Evolutionary conservation across 1,284 basidiomycete species (phyloP).

Genomic region (Ustilago vetiveriae): DNA sequence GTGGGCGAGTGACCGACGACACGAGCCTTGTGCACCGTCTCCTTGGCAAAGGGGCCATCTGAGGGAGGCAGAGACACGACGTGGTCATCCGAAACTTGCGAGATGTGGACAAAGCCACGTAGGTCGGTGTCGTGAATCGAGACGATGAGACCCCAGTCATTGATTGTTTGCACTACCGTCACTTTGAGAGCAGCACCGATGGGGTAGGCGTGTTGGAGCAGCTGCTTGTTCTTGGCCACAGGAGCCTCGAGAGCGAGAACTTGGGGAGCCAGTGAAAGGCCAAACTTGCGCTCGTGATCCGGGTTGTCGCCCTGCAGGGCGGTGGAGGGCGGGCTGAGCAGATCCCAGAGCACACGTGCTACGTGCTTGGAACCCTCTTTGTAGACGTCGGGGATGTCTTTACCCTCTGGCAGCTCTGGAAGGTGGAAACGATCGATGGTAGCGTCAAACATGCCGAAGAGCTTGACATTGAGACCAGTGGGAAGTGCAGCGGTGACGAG

Average conservation of each 20-base stretch:
- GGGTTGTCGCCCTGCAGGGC: constrained; percentile 43
- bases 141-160: constrained; percentile 62
- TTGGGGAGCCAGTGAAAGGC: constrained; percentile 57
- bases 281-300: constrained; percentile 58
- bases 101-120: constrained; percentile 72
- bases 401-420: constrained; percentile 62
- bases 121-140: constrained; percentile 45
- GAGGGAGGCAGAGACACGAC: constrained; percentile 77
- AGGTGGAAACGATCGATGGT: constrained; percentile 88
- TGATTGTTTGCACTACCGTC: constrained; percentile 51
- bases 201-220: constrained; percentile 53
- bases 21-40: constrained; percentile 77
- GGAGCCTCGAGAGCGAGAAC: constrained; percentile 53
- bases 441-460: constrained; percentile 92
- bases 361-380: constrained; percentile 78
- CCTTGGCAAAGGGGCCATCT: constrained; percentile 52
- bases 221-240: constrained; percentile 20
- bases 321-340: constrained; percentile 41
- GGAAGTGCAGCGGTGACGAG: constrained; percentile 83
- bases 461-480: constrained; percentile 85
- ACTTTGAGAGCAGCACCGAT: constrained; percentile 56
- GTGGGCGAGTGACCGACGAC: constrained; percentile 87
- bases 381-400: constrained; percentile 61
- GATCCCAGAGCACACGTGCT: constrained; percentile 81
- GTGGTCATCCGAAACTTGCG: constrained; percentile 90